phyloP scores from a whole-genome alignment of 148 eudicot species.

The Chenopodium suecicum region DNA sequence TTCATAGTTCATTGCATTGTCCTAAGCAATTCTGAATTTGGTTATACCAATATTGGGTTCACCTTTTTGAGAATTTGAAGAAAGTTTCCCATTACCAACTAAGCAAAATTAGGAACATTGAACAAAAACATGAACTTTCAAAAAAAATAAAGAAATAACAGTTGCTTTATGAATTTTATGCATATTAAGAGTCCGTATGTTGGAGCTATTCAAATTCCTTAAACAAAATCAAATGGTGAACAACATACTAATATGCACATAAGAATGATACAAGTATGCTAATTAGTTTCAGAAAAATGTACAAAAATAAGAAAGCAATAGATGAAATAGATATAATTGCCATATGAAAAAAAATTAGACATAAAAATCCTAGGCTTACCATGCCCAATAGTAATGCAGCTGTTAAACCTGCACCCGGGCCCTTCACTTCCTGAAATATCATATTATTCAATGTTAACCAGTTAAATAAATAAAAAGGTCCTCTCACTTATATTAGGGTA shows the following conservation, averaged over 20 bases:
- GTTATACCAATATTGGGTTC: too few species aligned
- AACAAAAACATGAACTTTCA: too few species aligned
- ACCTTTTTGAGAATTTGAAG: too few species aligned
- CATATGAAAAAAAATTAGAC: slow-evolving; percentile 10
- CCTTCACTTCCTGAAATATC: slow-evolving; percentile 79
- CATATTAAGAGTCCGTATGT: too few species aligned
- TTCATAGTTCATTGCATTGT: background rate
- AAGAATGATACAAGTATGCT: background rate
- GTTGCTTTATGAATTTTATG: too few species aligned
- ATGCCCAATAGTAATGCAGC: slow-evolving; percentile 92
- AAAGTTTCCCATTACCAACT: too few species aligned
- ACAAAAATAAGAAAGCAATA: background rate
- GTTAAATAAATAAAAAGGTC: background rate
- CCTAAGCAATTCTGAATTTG: background rate
- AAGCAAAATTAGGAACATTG: too few species aligned
- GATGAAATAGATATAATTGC: background rate
- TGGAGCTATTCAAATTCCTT: too few species aligned
- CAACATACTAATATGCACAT: too few species aligned
- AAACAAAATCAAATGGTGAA: too few species aligned
- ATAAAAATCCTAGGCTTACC: slow-evolving; percentile 43
- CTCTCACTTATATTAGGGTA: background rate
- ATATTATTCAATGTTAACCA: slow-evolving; percentile 19
- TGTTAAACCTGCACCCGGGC: slow-evolving; percentile 90
- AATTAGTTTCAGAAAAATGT: background rate
- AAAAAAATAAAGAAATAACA: too few species aligned